phyloP scores from a whole-genome alignment of 768 basidiomycete species.

The Leccinum broughii region DNA sequence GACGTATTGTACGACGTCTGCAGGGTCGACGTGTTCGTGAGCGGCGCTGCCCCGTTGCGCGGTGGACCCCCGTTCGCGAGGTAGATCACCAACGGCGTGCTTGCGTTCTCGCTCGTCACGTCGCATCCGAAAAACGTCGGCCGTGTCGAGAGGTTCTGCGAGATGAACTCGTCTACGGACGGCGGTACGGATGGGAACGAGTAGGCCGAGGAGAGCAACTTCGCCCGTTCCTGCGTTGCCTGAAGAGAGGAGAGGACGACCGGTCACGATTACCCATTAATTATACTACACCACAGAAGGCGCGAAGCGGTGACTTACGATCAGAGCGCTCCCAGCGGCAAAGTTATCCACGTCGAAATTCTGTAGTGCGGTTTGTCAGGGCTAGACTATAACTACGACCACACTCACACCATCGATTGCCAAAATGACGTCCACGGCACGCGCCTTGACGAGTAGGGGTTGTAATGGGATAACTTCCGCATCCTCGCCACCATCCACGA shows the following conservation, averaged over 20 bases:
- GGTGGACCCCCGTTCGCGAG: conserved; percentile 55
- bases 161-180: conserved; percentile 30
- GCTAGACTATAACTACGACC: not conserved
- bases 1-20: conserved; percentile 39
- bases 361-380: not conserved
- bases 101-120: conserved; percentile 21
- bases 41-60: conserved; percentile 35
- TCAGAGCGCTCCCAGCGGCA: conserved; percentile 26
- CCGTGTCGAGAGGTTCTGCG: conserved; percentile 37
- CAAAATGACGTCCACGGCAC: conserved; percentile 49
- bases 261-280: not conserved
- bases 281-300: not conserved
- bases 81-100: conserved; percentile 55
- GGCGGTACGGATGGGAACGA: conserved; percentile 36
- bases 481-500: conserved; percentile 45
- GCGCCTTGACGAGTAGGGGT: conserved; percentile 48
- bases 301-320: conserved; percentile 18
- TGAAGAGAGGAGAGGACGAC: not conserved
- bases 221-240: conserved; percentile 41
- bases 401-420: conserved; percentile 45
- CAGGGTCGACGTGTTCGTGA: conserved; percentile 45
- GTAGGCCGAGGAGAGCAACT: conserved; percentile 35
- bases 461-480: conserved; percentile 48
- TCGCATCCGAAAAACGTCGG: conserved; percentile 52
- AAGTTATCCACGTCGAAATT: conserved; percentile 11